Conservation (phyloP, 495 filamentous ascomycete genomes). For the Neurospora sublineolata region DNA sequence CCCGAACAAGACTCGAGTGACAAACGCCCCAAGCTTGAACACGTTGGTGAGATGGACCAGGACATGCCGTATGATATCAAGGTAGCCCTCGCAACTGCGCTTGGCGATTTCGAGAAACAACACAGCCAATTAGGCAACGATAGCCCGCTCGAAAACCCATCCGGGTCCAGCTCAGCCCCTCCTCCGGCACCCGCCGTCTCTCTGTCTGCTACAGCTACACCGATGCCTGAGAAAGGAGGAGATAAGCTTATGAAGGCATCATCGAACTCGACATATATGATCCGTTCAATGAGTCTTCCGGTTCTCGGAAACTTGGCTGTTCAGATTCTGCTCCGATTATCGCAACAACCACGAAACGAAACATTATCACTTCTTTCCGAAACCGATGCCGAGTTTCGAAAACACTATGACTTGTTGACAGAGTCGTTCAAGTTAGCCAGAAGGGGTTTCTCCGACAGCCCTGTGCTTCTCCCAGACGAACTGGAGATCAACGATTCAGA, state of each 20-base stretch:
- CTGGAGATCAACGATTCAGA: slow-evolving; percentile 57
- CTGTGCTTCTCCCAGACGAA: slow-evolving; percentile 60
- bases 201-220: neutral
- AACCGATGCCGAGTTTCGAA: slow-evolving; percentile 61
- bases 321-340: slow-evolving; percentile 33
- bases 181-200: neutral
- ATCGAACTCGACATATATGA: slow-evolving; percentile 18
- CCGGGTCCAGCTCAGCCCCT: neutral
- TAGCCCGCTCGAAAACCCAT: neutral
- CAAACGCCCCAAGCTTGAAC: neutral
- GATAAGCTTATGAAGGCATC: slow-evolving; percentile 22
- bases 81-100: neutral
- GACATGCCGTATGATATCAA: neutral
- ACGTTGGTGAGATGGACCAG: neutral
- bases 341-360: slow-evolving; percentile 40
- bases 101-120: neutral
- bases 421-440: slow-evolving; percentile 73
- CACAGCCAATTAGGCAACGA: neutral
- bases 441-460: slow-evolving; percentile 58
- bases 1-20: neutral
- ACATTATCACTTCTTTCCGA: slow-evolving; percentile 65
- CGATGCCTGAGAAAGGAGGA: slow-evolving; percentile 10
- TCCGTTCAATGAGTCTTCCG: slow-evolving; percentile 30
- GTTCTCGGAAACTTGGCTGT: slow-evolving; percentile 33
- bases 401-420: slow-evolving; percentile 71